phyloP scores from a whole-genome alignment of 306 rosid genomes.

The Quercus wislizeni region DNA sequence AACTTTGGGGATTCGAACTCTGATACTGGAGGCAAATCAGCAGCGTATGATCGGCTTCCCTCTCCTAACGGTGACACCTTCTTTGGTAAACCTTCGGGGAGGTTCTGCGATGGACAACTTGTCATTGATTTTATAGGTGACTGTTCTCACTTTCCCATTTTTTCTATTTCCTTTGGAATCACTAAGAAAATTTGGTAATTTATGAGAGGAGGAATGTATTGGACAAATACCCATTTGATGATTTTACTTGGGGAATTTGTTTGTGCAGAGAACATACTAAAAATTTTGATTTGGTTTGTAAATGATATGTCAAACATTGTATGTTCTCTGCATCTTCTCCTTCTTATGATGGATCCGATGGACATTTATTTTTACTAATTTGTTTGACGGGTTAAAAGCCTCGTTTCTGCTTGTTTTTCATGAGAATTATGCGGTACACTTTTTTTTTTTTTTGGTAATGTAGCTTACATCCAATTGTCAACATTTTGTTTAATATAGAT shows the following conservation, averaged over 20 bases:
- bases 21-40: conserved; percentile 26
- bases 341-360: not conserved
- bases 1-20: conserved; percentile 34
- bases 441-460: too few relatives aligned
- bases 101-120: conserved; percentile 30
- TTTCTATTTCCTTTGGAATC: not conserved
- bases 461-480: too few relatives aligned
- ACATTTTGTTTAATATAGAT: too few relatives aligned
- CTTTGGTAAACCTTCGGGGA: conserved; percentile 28
- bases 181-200: not conserved
- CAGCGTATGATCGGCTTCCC: conserved; percentile 16
- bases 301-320: not conserved
- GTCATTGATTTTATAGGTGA: conserved; percentile 27
- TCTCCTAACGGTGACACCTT: conserved; percentile 26
- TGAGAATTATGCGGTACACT: too few relatives aligned
- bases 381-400: not conserved
- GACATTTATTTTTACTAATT: not conserved
- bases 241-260: not conserved
- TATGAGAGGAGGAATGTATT: not conserved
- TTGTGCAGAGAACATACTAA: not conserved
- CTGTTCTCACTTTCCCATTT: not conserved
- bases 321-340: not conserved
- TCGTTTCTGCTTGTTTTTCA: not conserved
- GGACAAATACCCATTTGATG: not conserved
- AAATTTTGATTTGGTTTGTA: not conserved